Evolutionary conservation across 208 protist genomes (phyloP), one percentile per base, ranked within the genome.

Genomic region (Leishmania guyanensis): DNA sequence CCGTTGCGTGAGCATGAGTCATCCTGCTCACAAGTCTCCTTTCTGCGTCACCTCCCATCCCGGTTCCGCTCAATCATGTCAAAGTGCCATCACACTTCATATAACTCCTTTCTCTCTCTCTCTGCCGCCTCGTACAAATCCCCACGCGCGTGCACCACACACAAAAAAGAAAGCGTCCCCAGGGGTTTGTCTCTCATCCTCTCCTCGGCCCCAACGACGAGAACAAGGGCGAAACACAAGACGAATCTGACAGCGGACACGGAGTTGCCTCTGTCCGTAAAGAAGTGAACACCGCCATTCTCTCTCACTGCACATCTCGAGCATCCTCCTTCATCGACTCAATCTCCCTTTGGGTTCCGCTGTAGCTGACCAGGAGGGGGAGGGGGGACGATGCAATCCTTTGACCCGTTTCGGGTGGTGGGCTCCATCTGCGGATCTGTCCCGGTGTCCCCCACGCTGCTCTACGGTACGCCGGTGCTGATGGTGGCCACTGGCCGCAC

Each of bases 321-420:
- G 46, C 20, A 48, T 39, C 17, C 66, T 69, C 16, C 51, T 74
- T 62, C 58, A 54, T 86, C 36, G 16, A 50, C 78, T 66, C 26
- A 10, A 73, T 8, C 39, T 65, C 50, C 64, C 74, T 75, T n/a
- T 62, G 2, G 43, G 43, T 46, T 65, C 33, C 78, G 5, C 56
- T 46, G 12, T 66, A 58, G 29, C 66, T 77, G 9, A 9, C 51
- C 50, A 46, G 43, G 43, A 43, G 39, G 39, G 39, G 39, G 39
- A 43, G 43, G 43, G n/a, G 22, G 17, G 20, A 64, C 66, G 50
- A 95, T 97, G 93, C 83, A 94, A 70, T 88, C 78, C 22, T 94
- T 97, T 60, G 90, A 92, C 6, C 90, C 94, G 8, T 97, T 95
- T 86, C 92, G 94, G 78, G 94, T 96, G 14, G 91, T 97, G 22